Base-by-base conservation (phyloP, 176 grass and related monocot genomes). In the Oryza glaberrima region DNA sequence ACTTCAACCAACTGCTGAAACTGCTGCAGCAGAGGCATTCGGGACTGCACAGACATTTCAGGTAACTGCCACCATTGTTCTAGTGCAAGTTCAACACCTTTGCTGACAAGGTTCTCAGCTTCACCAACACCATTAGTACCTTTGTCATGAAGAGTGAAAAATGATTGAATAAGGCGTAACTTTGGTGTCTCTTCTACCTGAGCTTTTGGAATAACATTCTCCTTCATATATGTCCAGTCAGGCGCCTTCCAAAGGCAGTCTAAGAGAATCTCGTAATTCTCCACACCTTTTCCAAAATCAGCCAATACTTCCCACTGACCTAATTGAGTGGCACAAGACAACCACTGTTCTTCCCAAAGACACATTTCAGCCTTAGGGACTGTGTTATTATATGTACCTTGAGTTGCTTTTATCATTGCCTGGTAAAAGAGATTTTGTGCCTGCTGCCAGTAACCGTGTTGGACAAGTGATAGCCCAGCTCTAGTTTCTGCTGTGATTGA, bases 331-430 rank as follows among this genome's bases (percentile, higher is more conserved):
- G 96, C 96, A 80, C 96, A 99, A 49, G 84, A 88, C 19, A 99
- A 78, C 96, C 96, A 99, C 70, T 96, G 94, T 79, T 99, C 96
- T 83, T 99, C 96, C 96, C 96, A 99, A 72, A 99, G 93, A 76
- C 96, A 99, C 96, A 99, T 99, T 90, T 99, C 96, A 81, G 94
- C 94, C 74, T 96, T 99, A 7, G 96, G 90, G 73, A 99, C 96
- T 6, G 67, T 90, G n/a, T 99, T 99, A 84, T 92, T 99, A 65
- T 99, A 96, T 58, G 96, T 99, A 72, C 96, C 96, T 83, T 99
- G 96, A 81, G 96, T 99, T 84, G 96, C 91, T 91, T 99, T 99
- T 64, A 99, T 99, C 96, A 99, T 99, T 76, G 96, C 96, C 78
- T 99, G 96, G 82, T 99, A 96, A 83, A 99, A 99, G 61, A 99